Evolutionary conservation across 2,329 filamentous ascomycete genomes (phyloP).

Genomic region (Fusarium coffeatum): DNA sequence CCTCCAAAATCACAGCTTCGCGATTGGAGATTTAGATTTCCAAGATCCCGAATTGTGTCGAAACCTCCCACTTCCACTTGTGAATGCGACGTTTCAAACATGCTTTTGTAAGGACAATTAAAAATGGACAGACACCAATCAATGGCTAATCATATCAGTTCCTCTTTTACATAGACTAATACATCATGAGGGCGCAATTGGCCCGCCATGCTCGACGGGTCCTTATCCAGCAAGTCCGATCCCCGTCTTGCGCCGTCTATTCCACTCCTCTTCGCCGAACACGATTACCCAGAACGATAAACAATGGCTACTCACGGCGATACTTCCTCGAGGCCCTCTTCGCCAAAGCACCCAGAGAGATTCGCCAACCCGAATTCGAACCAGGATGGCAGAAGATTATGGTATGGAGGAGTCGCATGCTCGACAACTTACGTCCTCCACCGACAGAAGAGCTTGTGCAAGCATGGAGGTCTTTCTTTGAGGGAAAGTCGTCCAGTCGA

Average conservation of each 20-base stretch:
- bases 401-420: constrained; percentile 71
- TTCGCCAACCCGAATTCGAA: constrained; percentile 72
- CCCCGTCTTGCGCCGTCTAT: constrained; percentile 51
- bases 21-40: constrained; percentile 39
- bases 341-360: constrained; percentile 66
- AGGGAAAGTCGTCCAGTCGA: constrained; percentile 61
- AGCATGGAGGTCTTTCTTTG: constrained; percentile 74
- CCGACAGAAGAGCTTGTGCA: constrained; percentile 69
- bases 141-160: constrained; percentile 32
- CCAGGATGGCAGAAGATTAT: constrained; percentile 79
- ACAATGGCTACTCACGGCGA: constrained; percentile 43
- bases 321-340: constrained; percentile 72
- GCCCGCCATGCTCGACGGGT: constrained; percentile 59
- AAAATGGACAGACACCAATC: no score
- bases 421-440: constrained; percentile 73
- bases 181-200: constrained; percentile 59
- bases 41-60: constrained; percentile 34
- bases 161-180: constrained; percentile 45
- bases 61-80: constrained; percentile 27
- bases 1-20: constrained; percentile 43
- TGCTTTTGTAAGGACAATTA: constrained; percentile 38
- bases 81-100: constrained; percentile 39
- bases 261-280: constrained; percentile 47
- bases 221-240: constrained; percentile 51
- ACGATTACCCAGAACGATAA: constrained; percentile 40